Evolutionary conservation across 169 alveolate genomes (phyloP).

Genomic region (Babesia caballi): DNA sequence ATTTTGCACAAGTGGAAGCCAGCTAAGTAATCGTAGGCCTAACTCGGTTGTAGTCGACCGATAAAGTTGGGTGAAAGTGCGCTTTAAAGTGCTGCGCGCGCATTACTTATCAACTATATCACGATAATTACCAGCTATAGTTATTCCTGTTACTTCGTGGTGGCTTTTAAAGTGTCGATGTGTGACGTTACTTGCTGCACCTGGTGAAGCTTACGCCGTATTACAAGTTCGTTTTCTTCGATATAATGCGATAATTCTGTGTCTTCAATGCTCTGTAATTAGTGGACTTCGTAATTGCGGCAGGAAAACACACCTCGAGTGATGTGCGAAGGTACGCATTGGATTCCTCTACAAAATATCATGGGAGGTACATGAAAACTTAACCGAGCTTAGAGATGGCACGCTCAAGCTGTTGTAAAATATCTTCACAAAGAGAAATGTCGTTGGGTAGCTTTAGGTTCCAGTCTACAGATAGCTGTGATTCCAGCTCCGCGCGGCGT

Average conservation of each 20-base stretch:
- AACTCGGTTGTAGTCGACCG: no score
- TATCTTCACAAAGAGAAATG: constrained; percentile 38
- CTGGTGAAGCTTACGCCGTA: constrained; percentile 50
- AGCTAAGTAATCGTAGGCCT: no score
- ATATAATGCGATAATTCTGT: constrained; percentile 19
- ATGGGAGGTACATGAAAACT: background rate
- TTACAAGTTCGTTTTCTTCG: constrained; percentile 53
- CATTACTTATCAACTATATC: no score
- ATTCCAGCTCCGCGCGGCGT: constrained; percentile 41
- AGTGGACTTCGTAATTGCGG: no score
- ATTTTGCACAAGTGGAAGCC: no score
- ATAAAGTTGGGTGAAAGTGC: no score
- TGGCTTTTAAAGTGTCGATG: background rate
- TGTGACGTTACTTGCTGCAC: constrained; percentile 34
- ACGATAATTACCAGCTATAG: no score
- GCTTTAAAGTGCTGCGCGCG: no score
- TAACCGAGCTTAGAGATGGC: constrained; percentile 51
- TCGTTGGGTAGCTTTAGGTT: constrained; percentile 42
- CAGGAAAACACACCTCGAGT: constrained; percentile 30
- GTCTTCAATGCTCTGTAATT: constrained; percentile 25
- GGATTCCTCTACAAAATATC: constrained; percentile 39
- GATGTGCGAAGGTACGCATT: constrained; percentile 21
- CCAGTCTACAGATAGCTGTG: constrained; percentile 48
- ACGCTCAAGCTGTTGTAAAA: constrained; percentile 8
- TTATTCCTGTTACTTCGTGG: background rate